Evolutionary conservation across 2,329 filamentous ascomycete species (phyloP).

Genomic region (Coniochaeta prunicola): DNA sequence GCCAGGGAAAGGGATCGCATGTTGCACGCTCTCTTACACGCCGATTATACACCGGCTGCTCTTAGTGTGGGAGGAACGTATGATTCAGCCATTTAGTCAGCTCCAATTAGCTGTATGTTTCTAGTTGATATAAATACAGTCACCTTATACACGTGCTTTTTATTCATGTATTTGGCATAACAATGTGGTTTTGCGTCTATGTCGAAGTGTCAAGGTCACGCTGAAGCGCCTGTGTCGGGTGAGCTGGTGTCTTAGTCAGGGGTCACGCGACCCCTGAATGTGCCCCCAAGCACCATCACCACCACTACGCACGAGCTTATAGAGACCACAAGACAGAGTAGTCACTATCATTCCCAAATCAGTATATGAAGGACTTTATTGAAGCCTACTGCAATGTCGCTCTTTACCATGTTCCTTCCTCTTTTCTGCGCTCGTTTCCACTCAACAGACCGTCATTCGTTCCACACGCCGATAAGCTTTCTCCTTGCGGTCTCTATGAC

Average conservation of each 20-base stretch:
- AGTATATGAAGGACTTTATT: neutral
- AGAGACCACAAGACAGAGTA: neutral
- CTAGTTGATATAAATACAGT: no score
- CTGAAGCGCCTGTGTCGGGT: neutral
- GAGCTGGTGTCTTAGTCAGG: neutral
- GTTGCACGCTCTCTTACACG: no score
- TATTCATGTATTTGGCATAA: neutral
- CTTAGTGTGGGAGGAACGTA: no score
- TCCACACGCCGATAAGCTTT: neutral
- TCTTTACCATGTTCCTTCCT: neutral
- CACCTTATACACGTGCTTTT: no score
- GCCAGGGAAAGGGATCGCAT: no score
- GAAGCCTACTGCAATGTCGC: neutral
- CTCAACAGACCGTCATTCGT: neutral
- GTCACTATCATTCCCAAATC: neutral
- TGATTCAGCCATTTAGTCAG: no score
- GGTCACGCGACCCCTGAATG: slow-evolving; percentile 1
- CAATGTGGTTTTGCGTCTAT: neutral
- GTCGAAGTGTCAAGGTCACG: neutral
- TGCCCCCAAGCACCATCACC: neutral
- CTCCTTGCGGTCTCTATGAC: neutral
- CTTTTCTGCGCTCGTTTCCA: neutral
- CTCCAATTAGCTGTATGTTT: no score
- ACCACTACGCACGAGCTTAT: neutral
- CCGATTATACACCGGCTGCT: no score